Conservation (phyloP, 2,329 filamentous ascomycete genomes). For the Colletotrichum theobromicola region DNA sequence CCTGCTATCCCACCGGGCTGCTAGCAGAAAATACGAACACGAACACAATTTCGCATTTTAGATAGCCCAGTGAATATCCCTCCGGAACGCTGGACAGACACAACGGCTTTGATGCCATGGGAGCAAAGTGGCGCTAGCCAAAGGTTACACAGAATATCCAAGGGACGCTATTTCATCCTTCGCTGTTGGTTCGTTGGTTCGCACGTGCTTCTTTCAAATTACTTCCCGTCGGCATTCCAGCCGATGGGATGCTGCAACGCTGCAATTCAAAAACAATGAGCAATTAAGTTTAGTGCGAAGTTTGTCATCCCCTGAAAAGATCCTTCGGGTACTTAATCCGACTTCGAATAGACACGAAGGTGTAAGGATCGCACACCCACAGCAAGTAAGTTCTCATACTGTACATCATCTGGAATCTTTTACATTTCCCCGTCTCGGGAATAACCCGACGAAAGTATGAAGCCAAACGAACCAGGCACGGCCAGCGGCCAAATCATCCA, state of each 20-base stretch:
- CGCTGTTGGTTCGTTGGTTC: not conserved
- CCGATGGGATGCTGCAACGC: not conserved
- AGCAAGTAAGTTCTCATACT: not conserved
- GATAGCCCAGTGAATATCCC: not conserved
- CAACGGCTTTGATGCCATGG: not conserved
- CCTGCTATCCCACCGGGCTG: not conserved
- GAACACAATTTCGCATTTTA: not conserved
- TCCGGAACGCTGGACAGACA: not conserved
- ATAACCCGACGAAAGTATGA: not conserved
- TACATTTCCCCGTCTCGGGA: not conserved
- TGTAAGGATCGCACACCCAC: not conserved
- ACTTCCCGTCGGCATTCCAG: not conserved
- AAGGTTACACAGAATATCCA: not conserved
- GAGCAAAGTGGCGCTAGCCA: not conserved
- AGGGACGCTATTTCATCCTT: not conserved
- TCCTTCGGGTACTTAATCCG: no score
- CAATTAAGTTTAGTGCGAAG: not conserved
- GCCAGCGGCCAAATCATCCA: constrained; percentile 1
- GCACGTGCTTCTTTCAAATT: not conserved
- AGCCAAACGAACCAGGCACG: not conserved
- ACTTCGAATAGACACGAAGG: not conserved
- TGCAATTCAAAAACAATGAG: not conserved
- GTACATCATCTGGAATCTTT: not conserved
- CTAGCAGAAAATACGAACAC: not conserved
- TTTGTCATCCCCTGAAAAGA: not conserved